phyloP scores from a whole-genome alignment of 148 eudicot genomes.

The Fagopyrum esculentum region DNA sequence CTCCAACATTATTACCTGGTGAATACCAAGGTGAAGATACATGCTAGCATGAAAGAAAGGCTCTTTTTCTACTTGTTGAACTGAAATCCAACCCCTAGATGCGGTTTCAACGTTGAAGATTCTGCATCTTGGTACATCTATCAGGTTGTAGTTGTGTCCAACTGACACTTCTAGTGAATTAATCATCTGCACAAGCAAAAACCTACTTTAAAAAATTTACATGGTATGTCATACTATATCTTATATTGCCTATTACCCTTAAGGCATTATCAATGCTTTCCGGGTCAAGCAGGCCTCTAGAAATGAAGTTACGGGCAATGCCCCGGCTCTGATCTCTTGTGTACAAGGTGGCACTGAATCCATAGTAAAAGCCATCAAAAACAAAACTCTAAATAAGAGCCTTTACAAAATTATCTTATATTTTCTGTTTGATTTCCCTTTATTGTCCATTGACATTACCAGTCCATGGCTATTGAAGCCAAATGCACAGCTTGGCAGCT shows the following conservation, averaged over 20 bases:
- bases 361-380: constrained; percentile 64
- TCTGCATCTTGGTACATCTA: constrained; percentile 43
- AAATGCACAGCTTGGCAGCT: constrained; percentile 94
- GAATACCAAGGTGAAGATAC: constrained; percentile 81
- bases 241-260: constrained; percentile 25
- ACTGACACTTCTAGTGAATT: constrained; percentile 54
- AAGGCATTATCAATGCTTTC: constrained; percentile 59
- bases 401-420: not conserved
- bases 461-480: constrained; percentile 75
- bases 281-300: constrained; percentile 82
- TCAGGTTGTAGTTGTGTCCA: constrained; percentile 89
- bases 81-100: constrained; percentile 53
- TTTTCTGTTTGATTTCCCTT: not conserved
- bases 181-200: constrained; percentile 48
- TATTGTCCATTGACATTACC: too few relatives aligned
- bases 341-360: constrained; percentile 74
- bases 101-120: constrained; percentile 84
- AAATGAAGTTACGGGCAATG: constrained; percentile 74
- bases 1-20: constrained; percentile 37
- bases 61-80: constrained; percentile 31
- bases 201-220: not conserved
- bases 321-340: constrained; percentile 63
- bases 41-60: constrained; percentile 89
- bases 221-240: not conserved
- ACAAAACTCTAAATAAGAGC: not conserved